phyloP scores from a whole-genome alignment of 2,329 filamentous ascomycete genomes.

The Diaporthe ampelina region DNA sequence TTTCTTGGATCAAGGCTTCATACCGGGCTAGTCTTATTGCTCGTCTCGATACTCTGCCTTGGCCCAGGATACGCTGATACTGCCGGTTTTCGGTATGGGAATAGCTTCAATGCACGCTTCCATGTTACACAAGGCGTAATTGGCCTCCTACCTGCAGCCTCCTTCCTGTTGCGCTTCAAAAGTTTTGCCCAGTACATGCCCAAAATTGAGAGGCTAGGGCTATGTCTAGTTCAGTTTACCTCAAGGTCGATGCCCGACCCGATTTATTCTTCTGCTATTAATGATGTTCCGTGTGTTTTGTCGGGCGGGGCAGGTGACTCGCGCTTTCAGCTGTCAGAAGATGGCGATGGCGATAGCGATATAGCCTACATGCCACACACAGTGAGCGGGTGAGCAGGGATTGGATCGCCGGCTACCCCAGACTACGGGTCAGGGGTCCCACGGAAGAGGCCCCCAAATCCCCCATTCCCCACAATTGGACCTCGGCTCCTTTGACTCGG shows the following conservation, averaged over 20 bases:
- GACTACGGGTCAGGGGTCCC: constrained; percentile 25
- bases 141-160: background rate
- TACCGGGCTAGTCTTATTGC: background rate
- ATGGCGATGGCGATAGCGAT: background rate
- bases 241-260: too few relatives aligned
- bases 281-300: background rate
- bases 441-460: background rate
- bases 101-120: background rate
- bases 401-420: constrained; percentile 24
- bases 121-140: background rate
- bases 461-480: constrained; percentile 33
- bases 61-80: background rate
- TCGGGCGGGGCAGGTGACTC: constrained; percentile 7
- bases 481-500: constrained; percentile 37
- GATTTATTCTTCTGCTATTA: too few relatives aligned
- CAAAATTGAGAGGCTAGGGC: background rate
- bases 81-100: background rate
- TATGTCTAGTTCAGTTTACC: background rate
- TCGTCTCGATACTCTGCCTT: background rate
- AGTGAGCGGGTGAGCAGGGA: constrained; percentile 22
- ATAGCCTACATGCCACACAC: background rate
- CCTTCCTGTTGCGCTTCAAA: background rate
- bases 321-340: constrained; percentile 34
- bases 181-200: too few relatives aligned
- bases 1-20: background rate